These are phyloP conservation scores for Raphanus sativus DNA, from an alignment of 345 rosid species.

Conservation along the genomic window DNA sequence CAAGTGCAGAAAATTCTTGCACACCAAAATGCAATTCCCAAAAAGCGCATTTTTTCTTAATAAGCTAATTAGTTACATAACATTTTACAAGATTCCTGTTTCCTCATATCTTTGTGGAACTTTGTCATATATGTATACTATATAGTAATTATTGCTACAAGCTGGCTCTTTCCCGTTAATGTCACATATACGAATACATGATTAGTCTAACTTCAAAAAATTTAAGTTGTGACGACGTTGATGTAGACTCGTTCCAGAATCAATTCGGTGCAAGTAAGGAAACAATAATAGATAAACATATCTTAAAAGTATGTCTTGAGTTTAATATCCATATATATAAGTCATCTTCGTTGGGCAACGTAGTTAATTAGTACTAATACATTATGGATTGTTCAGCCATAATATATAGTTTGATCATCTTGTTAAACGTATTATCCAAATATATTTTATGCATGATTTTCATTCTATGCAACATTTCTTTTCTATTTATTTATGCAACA, in stretches of 20 bases:
- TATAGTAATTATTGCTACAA: background rate
- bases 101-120: background rate
- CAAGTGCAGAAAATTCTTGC: slow-evolving; percentile 10
- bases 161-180: background rate
- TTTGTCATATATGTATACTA: background rate
- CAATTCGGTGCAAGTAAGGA: background rate
- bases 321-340: background rate
- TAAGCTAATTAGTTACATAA: slow-evolving; percentile 29
- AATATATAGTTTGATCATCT: slow-evolving; percentile 7
- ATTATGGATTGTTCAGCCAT: background rate
- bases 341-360: slow-evolving; percentile 9
- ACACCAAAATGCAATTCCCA: slow-evolving; percentile 24
- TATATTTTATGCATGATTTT: background rate
- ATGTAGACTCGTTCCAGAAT: slow-evolving; percentile 1
- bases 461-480: background rate
- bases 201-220: background rate
- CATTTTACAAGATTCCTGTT: slow-evolving; percentile 13
- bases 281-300: background rate
- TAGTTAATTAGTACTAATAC: background rate
- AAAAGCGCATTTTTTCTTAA: slow-evolving; percentile 7
- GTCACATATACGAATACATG: background rate
- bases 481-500: background rate
- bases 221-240: background rate
- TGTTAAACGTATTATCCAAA: background rate
- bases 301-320: background rate